Base-by-base conservation (phyloP, 108 stramenopile genomes). In the Fistulifera pelliculosa region DNA sequence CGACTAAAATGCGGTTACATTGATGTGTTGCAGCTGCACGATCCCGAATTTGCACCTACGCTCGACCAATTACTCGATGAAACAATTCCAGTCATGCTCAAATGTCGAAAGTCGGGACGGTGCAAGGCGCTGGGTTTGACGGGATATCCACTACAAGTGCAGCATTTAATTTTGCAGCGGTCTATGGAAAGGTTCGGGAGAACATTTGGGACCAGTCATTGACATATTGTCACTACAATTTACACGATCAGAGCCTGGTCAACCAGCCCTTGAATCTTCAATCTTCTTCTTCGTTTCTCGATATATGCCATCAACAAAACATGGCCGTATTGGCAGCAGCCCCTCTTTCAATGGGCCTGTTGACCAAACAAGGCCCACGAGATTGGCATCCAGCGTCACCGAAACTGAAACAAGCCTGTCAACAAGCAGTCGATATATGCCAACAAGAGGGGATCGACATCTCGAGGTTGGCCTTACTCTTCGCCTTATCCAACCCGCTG, bases 11-110 rank as follows among this genome's bases (percentile, higher is more conserved):
- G 83, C 59, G 66, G 52, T 13, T 90, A 92, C 51, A 77, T 94
- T 55, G 88, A 94, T 62, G 83, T 85, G 12, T 41, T 92, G 22
- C 94, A 94, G 57, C 35, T 94, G n/a, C 94, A 94, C 58, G 94
- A 94, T 66, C 88, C 94, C 4, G 94, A 94, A 66, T 94, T 88
- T 62, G 69, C 81, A 27, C 86, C 81, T 0, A 61, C 64, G n/a
- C 42, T 94, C 19, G 56, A 80, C 2, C 56, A 22, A 42, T 21
- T 79, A 8, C 23, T 88, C 45, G 52, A 79, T 1, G 89, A 91
- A 44, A 89, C 87, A 16, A 81, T 94, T 47, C 87, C 90, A 10
- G 73, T 66, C 15, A 73, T 76, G 76, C 43, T 84, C 1, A 72
- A 87, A 26, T 83, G 84, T 27, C 71, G 57, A 41, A 63, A 58